phyloP scores from a whole-genome alignment of 1,139 yeast genomes.

The Geotrichum macrosporum region DNA sequence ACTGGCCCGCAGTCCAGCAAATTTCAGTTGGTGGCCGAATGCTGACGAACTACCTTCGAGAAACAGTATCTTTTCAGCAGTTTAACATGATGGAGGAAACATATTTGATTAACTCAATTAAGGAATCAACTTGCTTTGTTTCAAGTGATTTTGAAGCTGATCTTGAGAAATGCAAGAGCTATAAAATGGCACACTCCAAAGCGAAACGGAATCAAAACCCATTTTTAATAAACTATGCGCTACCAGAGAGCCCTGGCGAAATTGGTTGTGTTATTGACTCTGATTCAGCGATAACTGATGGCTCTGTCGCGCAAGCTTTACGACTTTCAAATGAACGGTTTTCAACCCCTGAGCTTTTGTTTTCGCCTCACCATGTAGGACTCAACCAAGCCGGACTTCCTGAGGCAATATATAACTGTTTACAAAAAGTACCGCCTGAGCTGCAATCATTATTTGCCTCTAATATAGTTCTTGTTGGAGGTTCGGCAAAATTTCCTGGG shows the following conservation, averaged over 20 bases:
- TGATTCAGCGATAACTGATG: conserved; percentile 30
- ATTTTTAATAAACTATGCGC: conserved; percentile 17
- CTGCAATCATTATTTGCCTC: conserved; percentile 73
- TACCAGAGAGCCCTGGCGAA: conserved; percentile 22
- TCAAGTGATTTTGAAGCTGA: conserved; percentile 61
- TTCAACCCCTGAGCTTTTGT: conserved; percentile 78
- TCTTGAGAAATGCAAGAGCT: conserved; percentile 38
- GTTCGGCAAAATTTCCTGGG: conserved; percentile 68
- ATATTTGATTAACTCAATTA: conserved; percentile 73
- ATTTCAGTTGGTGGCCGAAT: conserved; percentile 80
- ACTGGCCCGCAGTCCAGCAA: conserved; percentile 73
- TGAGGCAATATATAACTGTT: conserved; percentile 68
- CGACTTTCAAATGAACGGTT: conserved; percentile 78
- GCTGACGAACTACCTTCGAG: conserved; percentile 76
- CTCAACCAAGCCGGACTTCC: conserved; percentile 66
- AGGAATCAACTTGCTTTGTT: conserved; percentile 74
- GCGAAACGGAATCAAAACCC: conserved; percentile 13
- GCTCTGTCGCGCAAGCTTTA: conserved; percentile 55
- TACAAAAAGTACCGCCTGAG: conserved; percentile 68
- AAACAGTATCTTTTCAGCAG: conserved; percentile 82
- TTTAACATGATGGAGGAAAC: conserved; percentile 94
- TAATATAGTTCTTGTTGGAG: conserved; percentile 79
- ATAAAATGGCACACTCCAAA: conserved; percentile 13
- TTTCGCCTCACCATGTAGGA: conserved; percentile 82
- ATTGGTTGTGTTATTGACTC: conserved; percentile 17